A percentile compares a stretch with the other conserved stretches of the same genome.
These are phyloP conservation scores for Syzygium aqueum DNA, from an alignment of 345 rosid species.

Conservation along the genomic window DNA sequence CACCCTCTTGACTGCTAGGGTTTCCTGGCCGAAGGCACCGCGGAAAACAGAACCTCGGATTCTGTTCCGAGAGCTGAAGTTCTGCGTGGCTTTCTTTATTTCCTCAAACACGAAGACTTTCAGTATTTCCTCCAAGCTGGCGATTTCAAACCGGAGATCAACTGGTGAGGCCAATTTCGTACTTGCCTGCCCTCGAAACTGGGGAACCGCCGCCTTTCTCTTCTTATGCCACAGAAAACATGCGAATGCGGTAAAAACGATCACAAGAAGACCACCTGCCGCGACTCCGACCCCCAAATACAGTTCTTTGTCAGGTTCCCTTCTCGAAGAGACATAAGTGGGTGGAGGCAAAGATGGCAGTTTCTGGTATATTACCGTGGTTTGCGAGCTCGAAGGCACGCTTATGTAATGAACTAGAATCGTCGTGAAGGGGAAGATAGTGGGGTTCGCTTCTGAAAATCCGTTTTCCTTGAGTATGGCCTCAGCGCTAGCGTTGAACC, in stretches of 20 bases:
- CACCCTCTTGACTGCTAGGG: constrained; percentile 26
- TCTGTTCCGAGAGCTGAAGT: constrained; percentile 24
- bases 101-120: constrained; percentile 19
- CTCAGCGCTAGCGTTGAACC: constrained; percentile 20
- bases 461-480: constrained; percentile 30
- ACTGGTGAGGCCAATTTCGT: constrained; percentile 6
- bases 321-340: not conserved
- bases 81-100: constrained; percentile 25
- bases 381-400: constrained; percentile 27
- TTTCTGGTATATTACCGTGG: constrained; percentile 9
- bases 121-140: constrained; percentile 24
- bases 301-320: constrained; percentile 7
- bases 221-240: constrained; percentile 3
- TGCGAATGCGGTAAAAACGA: constrained; percentile 5
- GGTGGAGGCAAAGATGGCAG: constrained; percentile 8
- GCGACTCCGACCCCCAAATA: constrained; percentile 18
- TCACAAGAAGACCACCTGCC: constrained; percentile 18
- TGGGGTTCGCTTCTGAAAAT: constrained; percentile 5
- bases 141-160: constrained; percentile 29
- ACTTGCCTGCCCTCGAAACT: not conserved
- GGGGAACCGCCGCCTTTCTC: constrained; percentile 4
- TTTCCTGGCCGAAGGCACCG: constrained; percentile 24
- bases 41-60: constrained; percentile 31
- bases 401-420: constrained; percentile 28
- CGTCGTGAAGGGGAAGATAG: constrained; percentile 31